Percentiles rank a stretch among this genome's conserved stretches.
Conservation (phyloP, 495 filamentous ascomycete genomes). For the Parathielavia appendiculata region DNA sequence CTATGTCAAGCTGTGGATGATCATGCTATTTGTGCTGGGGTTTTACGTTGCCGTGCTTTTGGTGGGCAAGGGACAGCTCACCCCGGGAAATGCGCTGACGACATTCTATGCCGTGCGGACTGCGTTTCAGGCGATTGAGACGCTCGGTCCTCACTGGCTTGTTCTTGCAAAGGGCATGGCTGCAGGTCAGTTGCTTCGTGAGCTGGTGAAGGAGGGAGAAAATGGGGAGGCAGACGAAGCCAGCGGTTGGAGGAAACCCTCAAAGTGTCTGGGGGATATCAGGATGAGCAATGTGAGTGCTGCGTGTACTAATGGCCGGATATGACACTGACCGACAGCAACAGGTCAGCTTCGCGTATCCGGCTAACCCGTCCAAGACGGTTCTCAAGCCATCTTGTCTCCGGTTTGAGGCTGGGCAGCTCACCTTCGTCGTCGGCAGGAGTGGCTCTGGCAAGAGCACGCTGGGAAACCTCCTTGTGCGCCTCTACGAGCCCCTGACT, state of each 20-base stretch:
- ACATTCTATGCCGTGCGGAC: slow-evolving; percentile 79
- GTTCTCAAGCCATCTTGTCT: slow-evolving; percentile 57
- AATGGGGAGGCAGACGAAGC: slow-evolving; percentile 25
- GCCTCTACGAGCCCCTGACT: slow-evolving; percentile 62
- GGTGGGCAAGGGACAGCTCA: slow-evolving; percentile 46
- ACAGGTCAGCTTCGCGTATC: slow-evolving; percentile 80
- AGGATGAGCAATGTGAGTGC: slow-evolving; percentile 61
- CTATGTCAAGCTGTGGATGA: slow-evolving; percentile 65
- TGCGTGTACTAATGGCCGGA: neutral
- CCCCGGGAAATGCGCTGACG: slow-evolving; percentile 67
- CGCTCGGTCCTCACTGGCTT: slow-evolving; percentile 68
- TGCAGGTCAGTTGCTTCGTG: slow-evolving; percentile 59
- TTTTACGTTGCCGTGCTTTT: slow-evolving; percentile 83
- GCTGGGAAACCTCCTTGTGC: slow-evolving; percentile 68
- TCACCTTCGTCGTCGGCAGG: slow-evolving; percentile 76
- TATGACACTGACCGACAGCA: slow-evolving; percentile 6
- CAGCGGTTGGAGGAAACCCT: slow-evolving; percentile 19
- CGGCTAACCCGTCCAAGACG: slow-evolving; percentile 58
- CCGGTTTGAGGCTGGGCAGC: slow-evolving; percentile 64
- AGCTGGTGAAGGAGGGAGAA: slow-evolving; percentile 25
- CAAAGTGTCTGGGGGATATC: slow-evolving; percentile 58
- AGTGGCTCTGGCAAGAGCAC: slow-evolving; percentile 96
- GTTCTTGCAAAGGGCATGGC: slow-evolving; percentile 73
- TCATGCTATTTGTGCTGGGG: slow-evolving; percentile 80
- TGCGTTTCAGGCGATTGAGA: slow-evolving; percentile 67